Evolutionary conservation across 2,329 filamentous ascomycete genomes (phyloP).

Genomic region (Ophiostoma quercus): DNA sequence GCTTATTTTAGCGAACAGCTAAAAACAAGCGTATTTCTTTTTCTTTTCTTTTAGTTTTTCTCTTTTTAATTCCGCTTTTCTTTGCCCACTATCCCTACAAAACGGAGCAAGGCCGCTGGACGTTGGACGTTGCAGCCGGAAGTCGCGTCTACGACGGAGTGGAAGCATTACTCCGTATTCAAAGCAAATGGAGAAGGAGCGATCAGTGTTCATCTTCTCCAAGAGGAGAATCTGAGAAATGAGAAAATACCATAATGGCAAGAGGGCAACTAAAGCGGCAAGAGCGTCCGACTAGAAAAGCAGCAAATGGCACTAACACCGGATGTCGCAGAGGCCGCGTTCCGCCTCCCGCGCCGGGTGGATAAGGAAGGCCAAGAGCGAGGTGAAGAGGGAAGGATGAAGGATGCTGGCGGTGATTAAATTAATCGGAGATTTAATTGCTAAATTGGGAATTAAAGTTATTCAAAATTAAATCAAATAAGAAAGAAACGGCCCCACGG

Average conservation of each 20-base stretch:
- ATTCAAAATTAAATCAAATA: background rate
- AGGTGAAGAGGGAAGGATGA: background rate
- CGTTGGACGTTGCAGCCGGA: conserved; percentile 6
- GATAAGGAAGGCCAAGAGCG: background rate
- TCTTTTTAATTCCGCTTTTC: background rate
- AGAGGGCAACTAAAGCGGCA: background rate
- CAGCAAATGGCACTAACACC: conserved; percentile 12
- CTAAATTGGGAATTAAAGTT: no score
- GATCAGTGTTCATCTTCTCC: no score
- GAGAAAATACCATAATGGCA: no score
- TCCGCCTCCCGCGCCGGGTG: conserved; percentile 5
- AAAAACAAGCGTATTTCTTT: background rate
- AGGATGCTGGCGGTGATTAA: background rate
- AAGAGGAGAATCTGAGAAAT: background rate
- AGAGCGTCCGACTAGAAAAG: background rate
- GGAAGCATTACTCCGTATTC: background rate
- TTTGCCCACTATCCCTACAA: background rate
- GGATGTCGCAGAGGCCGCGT: conserved; percentile 17
- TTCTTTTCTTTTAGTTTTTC: no score
- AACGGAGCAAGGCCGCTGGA: background rate
- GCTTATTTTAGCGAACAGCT: no score
- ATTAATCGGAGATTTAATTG: background rate
- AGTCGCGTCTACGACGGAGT: background rate
- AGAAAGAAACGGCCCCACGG: background rate
- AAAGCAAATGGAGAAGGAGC: background rate